Percentiles rank a stretch among this genome's conserved stretches.
Conservation (phyloP, 352 stramenopile genomes). For the Globisporangium nodosum region DNA sequence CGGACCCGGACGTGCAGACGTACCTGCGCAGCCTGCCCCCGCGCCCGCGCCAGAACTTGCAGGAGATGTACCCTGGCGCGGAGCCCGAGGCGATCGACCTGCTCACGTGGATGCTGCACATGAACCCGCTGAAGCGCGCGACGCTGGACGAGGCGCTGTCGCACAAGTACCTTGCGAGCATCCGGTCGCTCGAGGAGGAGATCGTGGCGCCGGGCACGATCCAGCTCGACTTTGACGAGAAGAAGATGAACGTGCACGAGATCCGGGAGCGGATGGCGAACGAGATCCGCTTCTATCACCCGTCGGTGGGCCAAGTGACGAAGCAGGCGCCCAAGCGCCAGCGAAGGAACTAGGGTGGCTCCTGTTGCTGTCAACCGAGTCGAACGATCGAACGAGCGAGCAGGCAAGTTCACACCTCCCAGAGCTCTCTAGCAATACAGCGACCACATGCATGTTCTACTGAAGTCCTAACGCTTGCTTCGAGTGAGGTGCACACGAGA, state of each 20-base stretch:
- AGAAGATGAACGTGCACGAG: constrained; percentile 75
- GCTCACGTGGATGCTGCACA: constrained; percentile 80
- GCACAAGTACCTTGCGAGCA: constrained; percentile 83
- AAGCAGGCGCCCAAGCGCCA: constrained; percentile 15
- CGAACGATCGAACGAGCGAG: neutral
- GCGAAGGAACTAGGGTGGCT: neutral
- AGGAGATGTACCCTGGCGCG: constrained; percentile 80
- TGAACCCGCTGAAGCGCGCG: constrained; percentile 79
- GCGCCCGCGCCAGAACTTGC: constrained; percentile 62
- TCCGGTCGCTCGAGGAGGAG: constrained; percentile 81
- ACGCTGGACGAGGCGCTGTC: constrained; percentile 76
- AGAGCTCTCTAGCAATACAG: neutral
- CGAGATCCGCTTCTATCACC: constrained; percentile 79
- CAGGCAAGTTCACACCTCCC: neutral
- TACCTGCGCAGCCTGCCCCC: constrained; percentile 74
- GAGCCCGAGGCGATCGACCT: constrained; percentile 79
- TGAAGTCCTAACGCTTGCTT: no score
- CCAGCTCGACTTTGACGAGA: constrained; percentile 82
- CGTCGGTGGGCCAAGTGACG: constrained; percentile 15
- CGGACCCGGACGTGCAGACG: constrained; percentile 76
- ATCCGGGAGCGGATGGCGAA: constrained; percentile 78
- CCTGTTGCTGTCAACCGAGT: neutral
- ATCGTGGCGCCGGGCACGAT: constrained; percentile 81
- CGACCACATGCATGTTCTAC: neutral
- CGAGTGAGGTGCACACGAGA: no score